Base-by-base conservation (phyloP, 2,329 filamentous ascomycete species). In the Sphaceloma murrayae region DNA sequence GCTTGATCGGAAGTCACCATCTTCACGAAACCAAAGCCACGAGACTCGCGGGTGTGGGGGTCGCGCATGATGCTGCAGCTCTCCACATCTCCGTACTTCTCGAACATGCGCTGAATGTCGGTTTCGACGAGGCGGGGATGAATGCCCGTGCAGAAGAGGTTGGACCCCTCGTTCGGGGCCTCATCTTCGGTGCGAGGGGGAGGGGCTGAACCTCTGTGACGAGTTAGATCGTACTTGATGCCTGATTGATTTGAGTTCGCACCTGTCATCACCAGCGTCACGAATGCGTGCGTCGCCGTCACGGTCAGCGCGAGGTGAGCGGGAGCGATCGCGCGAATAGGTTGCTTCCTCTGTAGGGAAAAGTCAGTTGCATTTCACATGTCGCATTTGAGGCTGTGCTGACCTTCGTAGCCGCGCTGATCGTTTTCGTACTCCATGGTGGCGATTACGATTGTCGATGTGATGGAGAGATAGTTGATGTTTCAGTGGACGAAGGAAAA, bases 31-130 rank as follows among this genome's bases (percentile, higher is more conserved):
- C 91, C 91, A 54, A 98, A 98, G 54, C 91, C 91, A 66, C 91
- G 91, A 56, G 89, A 96, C 68, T 98, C 91, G 69, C 94, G 94
- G 59, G 85, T 93, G 67, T 98, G 91, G 50, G 91, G 91, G 62
- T 98, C 91, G 60, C 89, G 80, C 91, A 98, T 98, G 70, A 98
- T 98, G 66, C 95, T 93, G 72, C 89, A 96, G 69, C 93, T 96
- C 70, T 96, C 89, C 43, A 98, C 91, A 62, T 94, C 87, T 55
- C 91, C 91, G 59, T 96, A 96, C 69, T 96, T 98, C 69, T 95
- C 87, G 61, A 98, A 98, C 53, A 98, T 80, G 63, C 87, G 87
- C 45, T 84, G 83, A 50, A 98, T 85, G 62, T 96, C 91, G 11
- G 80, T 76, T 65, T 98, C 91, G 36, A 77, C 80, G 53, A 98